phyloP scores from a whole-genome alignment of 1,284 basidiomycete species.

The Naganishia cerealis region DNA sequence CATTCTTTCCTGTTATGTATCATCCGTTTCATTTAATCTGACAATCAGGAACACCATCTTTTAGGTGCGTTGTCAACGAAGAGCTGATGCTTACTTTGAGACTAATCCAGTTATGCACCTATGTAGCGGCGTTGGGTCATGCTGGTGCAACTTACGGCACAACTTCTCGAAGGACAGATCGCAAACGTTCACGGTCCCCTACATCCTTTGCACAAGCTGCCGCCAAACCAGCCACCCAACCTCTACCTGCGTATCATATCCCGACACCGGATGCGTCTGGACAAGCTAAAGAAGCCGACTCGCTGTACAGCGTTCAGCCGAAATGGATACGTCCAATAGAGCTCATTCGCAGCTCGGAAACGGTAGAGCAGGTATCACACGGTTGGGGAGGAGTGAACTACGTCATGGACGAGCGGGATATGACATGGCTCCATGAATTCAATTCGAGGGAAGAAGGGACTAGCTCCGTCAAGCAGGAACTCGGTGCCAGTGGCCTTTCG shows the following conservation, averaged over 20 bases:
- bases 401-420: conserved; percentile 94
- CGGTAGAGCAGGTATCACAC: conserved; percentile 70
- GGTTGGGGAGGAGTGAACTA: conserved; percentile 61
- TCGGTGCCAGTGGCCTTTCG: neutral
- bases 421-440: conserved; percentile 87
- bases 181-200: conserved; percentile 28
- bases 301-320: conserved; percentile 63
- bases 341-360: conserved; percentile 82
- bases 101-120: conserved; percentile 44
- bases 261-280: conserved; percentile 89
- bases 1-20: conserved; percentile 44
- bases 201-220: conserved; percentile 54
- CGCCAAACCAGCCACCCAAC: conserved; percentile 45
- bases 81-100: conserved; percentile 48
- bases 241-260: conserved; percentile 67
- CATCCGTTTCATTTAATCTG: conserved; percentile 55
- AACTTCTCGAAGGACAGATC: conserved; percentile 8
- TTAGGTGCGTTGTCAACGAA: conserved; percentile 70
- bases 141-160: conserved; percentile 24
- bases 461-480: conserved; percentile 49
- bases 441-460: conserved; percentile 86
- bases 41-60: conserved; percentile 80
- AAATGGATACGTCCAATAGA: conserved; percentile 74
- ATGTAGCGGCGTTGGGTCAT: conserved; percentile 51
- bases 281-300: conserved; percentile 62